These are phyloP conservation scores for Termitomyces sp. DNA, from an alignment of 768 basidiomycete species.

Conservation along the genomic window DNA sequence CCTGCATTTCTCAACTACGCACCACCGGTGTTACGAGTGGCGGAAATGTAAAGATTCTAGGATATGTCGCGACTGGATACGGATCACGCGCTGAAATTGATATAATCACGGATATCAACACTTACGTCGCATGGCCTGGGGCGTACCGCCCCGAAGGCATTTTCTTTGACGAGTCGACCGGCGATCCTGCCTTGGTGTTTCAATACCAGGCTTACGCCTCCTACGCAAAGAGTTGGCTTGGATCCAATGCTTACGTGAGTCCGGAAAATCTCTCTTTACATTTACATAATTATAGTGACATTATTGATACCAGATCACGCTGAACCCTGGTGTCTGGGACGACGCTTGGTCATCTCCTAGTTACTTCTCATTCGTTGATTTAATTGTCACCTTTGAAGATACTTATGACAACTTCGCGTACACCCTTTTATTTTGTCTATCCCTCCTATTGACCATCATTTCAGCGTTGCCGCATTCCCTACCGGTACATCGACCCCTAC, in stretches of 20 bases:
- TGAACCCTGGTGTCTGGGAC: background rate
- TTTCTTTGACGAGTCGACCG: constrained; percentile 27
- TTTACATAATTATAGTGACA: background rate
- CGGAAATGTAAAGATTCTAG: constrained; percentile 23
- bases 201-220: constrained; percentile 19
- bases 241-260: constrained; percentile 12
- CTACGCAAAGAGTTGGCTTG: constrained; percentile 15
- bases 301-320: background rate
- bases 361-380: constrained; percentile 8
- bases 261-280: background rate
- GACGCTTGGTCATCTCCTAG: constrained; percentile 5
- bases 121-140: constrained; percentile 23
- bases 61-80: constrained; percentile 25
- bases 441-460: constrained; percentile 11
- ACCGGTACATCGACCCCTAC: constrained; percentile 13
- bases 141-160: constrained; percentile 26
- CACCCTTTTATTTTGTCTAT: background rate
- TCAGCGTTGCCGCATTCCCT: constrained; percentile 7
- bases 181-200: constrained; percentile 8
- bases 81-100: constrained; percentile 14
- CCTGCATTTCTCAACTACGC: constrained; percentile 19
- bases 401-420: constrained; percentile 23
- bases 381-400: constrained; percentile 24
- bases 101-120: constrained; percentile 22
- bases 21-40: constrained; percentile 3